phyloP scores from a whole-genome alignment of 495 filamentous ascomycete species.

The Chaetomium fimeti region DNA sequence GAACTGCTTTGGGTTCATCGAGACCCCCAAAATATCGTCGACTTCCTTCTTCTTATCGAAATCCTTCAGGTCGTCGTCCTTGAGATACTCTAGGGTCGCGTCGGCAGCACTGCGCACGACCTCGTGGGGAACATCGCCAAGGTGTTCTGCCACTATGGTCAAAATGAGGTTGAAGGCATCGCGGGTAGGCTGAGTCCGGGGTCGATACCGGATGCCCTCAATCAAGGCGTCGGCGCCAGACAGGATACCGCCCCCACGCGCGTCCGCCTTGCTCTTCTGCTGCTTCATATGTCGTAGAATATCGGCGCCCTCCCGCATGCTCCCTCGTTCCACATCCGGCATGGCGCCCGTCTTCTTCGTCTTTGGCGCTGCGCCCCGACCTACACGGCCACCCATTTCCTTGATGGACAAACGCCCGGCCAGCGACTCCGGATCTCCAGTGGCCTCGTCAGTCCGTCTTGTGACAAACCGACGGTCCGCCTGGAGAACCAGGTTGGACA shows the following conservation, averaged over 20 bases:
- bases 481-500: conserved; percentile 99
- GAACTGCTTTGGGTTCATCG: conserved; percentile 85
- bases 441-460: conserved; percentile 87
- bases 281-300: conserved; percentile 84
- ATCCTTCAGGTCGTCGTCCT: conserved; percentile 94
- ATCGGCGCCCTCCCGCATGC: conserved; percentile 80
- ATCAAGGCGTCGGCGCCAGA: conserved; percentile 81
- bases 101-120: conserved; percentile 95
- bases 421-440: conserved; percentile 95
- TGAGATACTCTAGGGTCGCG: conserved; percentile 84
- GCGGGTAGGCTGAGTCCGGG: conserved; percentile 85
- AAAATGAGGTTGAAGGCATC: conserved; percentile 96
- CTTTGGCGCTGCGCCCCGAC: conserved; percentile 75
- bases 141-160: conserved; percentile 79
- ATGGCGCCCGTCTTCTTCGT: conserved; percentile 67
- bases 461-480: conserved; percentile 95
- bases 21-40: conserved; percentile 82
- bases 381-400: conserved; percentile 87
- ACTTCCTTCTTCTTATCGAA: conserved; percentile 98
- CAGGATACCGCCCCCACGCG: conserved; percentile 76
- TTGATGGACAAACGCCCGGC: conserved; percentile 88
- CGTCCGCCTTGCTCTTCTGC: conserved; percentile 78
- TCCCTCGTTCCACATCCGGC: conserved; percentile 69
- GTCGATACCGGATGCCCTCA: conserved; percentile 80
- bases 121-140: conserved; percentile 91